Base-by-base conservation (phyloP, 192 early-diverging fungal genomes). In the Endogone sp. region DNA sequence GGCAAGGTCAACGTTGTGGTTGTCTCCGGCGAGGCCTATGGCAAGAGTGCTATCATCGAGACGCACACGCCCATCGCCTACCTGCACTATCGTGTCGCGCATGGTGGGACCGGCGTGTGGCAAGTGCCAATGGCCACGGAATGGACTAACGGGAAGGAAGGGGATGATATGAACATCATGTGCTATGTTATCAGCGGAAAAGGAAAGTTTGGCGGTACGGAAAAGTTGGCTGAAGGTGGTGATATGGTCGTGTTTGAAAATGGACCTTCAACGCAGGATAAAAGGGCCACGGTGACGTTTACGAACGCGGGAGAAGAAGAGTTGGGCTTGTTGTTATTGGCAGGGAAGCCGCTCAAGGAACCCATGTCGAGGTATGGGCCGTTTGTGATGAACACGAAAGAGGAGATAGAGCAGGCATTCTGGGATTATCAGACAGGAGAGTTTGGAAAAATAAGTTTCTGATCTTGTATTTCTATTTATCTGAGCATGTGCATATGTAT, bases 311-410 rank as follows among this genome's bases (percentile, higher is more conserved):
- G 67, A 58, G 72, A 72, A 4, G 58, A 69, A 13, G 68, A 70
- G 64, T 73, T 66, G 69, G 64, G 75, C 25, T 37, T 86, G 24
- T 69, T 86, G 63, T 9, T 82, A 27, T 29, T 82, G 57, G 79
- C 71, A 29, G 85, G 80, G 24, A 63, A 80, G 62, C 85, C 85
- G 2, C 66, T 87, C 30, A 75, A 67, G 59, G 85, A 86, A 60
- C 85, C 83, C 6, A 74, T 89, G 31, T 73, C 79, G 0, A 77
- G 81, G 63, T 79, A 85, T 55, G 88, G 88, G 2, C 89, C 89
- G 1, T 90, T 90, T 77, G 88, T 90, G 22, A 85, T 88, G 88
- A 90, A 90, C 72, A 75, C 75, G 6, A 71, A 76, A 29, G 76
- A 84, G 26, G 88, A 90, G 65, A 87, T 90, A 63, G 37, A 44